Conservation (phyloP, 495 filamentous ascomycete genomes). For the Talaromyces thailandensis region DNA sequence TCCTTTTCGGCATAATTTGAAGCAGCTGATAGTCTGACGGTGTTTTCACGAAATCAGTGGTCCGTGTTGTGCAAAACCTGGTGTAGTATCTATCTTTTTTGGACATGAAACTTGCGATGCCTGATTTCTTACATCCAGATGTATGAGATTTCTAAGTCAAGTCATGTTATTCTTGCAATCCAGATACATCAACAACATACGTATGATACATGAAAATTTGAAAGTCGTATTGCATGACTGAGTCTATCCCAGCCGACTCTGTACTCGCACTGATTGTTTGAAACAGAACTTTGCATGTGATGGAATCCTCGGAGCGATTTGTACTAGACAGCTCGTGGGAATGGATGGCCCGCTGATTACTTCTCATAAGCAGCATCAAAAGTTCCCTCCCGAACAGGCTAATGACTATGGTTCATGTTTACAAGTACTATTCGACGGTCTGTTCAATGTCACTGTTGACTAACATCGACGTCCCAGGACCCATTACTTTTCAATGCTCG, state of each 20-base stretch:
- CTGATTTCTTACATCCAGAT: not conserved
- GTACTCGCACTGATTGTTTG: not conserved
- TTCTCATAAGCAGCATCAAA: not conserved
- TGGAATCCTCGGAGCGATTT: not conserved
- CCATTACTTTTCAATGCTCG: not conserved
- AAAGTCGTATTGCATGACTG: not conserved
- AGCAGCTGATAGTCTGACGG: not conserved
- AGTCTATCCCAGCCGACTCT: conserved; percentile 7
- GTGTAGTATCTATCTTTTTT: not conserved
- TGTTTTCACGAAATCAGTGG: not conserved
- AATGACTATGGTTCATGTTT: not conserved
- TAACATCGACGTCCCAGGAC: not conserved
- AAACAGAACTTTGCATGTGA: not conserved
- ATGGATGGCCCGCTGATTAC: not conserved
- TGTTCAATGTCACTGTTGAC: not conserved
- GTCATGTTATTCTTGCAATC: not conserved
- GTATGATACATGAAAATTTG: not conserved
- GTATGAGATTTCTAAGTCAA: not conserved
- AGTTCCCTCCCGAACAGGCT: not conserved
- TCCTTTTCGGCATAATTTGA: not conserved
- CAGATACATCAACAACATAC: not conserved
- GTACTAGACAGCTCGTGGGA: not conserved
- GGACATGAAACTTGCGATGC: not conserved
- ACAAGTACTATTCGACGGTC: not conserved
- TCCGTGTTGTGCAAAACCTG: not conserved